These are phyloP conservation scores for Capsicum rhomboideum DNA, from an alignment of 257 asterid genomes.

Conservation along the genomic window DNA sequence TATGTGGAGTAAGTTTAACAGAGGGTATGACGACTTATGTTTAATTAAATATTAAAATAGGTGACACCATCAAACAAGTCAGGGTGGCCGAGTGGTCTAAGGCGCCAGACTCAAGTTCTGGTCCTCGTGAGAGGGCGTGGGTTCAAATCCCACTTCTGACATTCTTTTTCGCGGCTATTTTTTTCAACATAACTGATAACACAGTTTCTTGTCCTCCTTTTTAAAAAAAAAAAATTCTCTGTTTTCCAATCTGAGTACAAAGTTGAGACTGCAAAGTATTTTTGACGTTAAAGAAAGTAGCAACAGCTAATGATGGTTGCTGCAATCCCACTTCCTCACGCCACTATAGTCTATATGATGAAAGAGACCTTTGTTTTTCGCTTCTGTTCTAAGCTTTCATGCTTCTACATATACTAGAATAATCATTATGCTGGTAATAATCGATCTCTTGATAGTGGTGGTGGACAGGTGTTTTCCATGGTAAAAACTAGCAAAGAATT, in stretches of 20 bases:
- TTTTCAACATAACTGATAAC: too few relatives aligned
- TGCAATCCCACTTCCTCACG: not conserved
- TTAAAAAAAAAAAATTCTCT: not conserved
- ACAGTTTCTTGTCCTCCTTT: not conserved
- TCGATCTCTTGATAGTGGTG: too few relatives aligned
- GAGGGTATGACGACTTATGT: too few relatives aligned
- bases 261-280: not conserved
- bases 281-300: not conserved
- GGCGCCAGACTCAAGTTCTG: constrained; percentile 99
- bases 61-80: constrained; percentile 12
- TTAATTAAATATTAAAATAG: too few relatives aligned
- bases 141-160: constrained; percentile 79
- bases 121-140: constrained; percentile 82
- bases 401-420: not conserved
- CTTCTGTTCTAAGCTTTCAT: not conserved
- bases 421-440: too few relatives aligned
- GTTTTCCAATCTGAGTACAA: not conserved
- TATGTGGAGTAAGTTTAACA: too few relatives aligned
- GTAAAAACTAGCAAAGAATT: too few relatives aligned
- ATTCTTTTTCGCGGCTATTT: not conserved
- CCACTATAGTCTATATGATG: not conserved
- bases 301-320: not conserved
- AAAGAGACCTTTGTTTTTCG: not conserved
- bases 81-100: constrained; percentile 98
- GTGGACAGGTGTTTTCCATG: too few relatives aligned